These are phyloP conservation scores for Lyophyllum shimeji DNA, from an alignment of 768 basidiomycete species.

Conservation along the genomic window DNA sequence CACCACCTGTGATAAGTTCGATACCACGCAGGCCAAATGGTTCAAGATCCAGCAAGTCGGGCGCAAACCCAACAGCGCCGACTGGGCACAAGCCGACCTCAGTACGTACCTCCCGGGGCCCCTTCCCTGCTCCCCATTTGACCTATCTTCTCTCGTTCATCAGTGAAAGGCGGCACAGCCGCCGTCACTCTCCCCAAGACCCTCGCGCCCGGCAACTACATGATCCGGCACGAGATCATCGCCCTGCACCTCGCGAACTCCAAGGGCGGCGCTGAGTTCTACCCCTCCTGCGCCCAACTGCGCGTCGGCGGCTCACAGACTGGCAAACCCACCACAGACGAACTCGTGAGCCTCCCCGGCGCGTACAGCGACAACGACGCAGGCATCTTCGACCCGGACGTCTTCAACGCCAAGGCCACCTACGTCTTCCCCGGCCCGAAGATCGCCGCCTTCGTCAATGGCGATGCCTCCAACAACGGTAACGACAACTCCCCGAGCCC, in stretches of 20 bases:
- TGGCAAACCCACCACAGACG: slow-evolving; percentile 41
- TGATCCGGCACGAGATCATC: slow-evolving; percentile 80
- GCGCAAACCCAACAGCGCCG: slow-evolving; percentile 29
- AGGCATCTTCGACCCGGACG: slow-evolving; percentile 62
- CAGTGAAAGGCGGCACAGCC: slow-evolving; percentile 41
- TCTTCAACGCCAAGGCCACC: slow-evolving; percentile 28
- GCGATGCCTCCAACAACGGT: slow-evolving; percentile 12
- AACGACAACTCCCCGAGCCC: neutral
- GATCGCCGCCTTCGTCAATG: slow-evolving; percentile 39
- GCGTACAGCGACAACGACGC: slow-evolving; percentile 71
- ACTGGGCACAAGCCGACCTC: slow-evolving; percentile 56
- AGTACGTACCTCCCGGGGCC: slow-evolving; percentile 35
- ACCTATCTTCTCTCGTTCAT: too few species aligned
- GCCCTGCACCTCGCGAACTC: slow-evolving; percentile 65
- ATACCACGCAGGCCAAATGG: slow-evolving; percentile 60
- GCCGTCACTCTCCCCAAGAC: slow-evolving; percentile 46
- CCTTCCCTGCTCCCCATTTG: neutral
- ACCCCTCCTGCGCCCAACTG: slow-evolving; percentile 68
- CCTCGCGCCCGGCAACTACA: slow-evolving; percentile 67
- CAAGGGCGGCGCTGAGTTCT: slow-evolving; percentile 74
- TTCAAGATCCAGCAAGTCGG: slow-evolving; percentile 70
- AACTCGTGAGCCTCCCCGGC: slow-evolving; percentile 69
- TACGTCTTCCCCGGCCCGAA: slow-evolving; percentile 55
- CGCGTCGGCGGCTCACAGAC: slow-evolving; percentile 53
- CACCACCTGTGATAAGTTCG: slow-evolving; percentile 58